Conservation (phyloP, 441 rosid genomes). For the Kokia cookei region DNA sequence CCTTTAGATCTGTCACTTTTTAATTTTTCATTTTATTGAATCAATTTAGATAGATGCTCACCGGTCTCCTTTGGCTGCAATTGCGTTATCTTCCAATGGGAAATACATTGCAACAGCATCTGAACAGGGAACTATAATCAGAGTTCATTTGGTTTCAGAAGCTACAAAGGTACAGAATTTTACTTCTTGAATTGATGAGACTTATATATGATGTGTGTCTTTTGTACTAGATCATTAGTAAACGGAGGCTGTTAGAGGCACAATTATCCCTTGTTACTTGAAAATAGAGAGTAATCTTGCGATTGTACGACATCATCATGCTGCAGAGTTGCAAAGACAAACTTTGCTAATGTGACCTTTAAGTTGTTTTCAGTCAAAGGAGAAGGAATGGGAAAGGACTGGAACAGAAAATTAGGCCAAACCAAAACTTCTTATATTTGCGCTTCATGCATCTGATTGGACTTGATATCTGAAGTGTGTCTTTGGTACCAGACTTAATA, state of each 20-base stretch:
- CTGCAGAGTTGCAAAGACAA: not conserved
- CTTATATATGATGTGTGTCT: not conserved
- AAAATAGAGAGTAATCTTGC: not conserved
- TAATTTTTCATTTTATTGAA: not conserved
- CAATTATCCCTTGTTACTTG: not conserved
- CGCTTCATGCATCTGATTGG: not conserved
- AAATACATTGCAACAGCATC: conserved; percentile 86
- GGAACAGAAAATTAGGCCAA: not conserved
- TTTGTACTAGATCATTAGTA: not conserved
- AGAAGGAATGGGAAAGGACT: not conserved
- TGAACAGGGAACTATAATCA: conserved; percentile 79
- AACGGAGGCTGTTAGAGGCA: not conserved
- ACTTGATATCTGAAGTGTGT: not conserved
- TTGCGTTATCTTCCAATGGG: conserved; percentile 72
- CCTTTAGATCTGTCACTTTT: not conserved
- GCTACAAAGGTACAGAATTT: conserved; percentile 66
- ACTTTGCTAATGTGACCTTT: not conserved
- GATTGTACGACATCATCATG: not conserved
- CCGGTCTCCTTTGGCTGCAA: conserved; percentile 71
- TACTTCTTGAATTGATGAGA: not conserved
- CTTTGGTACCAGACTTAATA: not conserved
- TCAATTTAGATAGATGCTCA: conserved; percentile 82
- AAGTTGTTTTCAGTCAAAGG: not conserved
- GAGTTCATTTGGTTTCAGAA: conserved; percentile 76
- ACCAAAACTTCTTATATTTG: not conserved